Evolutionary conservation across 495 filamentous ascomycete species (phyloP).

Genomic region (Podospora tetraspora): DNA sequence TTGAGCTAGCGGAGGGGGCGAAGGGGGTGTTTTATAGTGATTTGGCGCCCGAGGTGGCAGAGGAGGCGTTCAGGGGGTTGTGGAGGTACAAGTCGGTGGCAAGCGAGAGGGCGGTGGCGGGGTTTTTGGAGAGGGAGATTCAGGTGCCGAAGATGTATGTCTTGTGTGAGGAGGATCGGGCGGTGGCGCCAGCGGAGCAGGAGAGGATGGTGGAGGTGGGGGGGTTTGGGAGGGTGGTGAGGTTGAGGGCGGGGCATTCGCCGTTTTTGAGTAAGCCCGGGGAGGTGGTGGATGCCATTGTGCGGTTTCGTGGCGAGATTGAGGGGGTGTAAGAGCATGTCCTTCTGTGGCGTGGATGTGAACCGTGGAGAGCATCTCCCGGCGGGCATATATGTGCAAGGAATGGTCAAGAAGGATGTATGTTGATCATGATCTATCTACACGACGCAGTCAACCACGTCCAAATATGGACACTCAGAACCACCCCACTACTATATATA

Average conservation of each 20-base stretch:
- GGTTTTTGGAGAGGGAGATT: conserved; percentile 7
- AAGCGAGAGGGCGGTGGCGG: not conserved
- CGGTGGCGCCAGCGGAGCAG: not conserved
- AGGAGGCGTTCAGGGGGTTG: not conserved
- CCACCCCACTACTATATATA: not conserved
- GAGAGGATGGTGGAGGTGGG: conserved; percentile 6
- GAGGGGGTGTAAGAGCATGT: not conserved
- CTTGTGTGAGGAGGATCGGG: conserved; percentile 4
- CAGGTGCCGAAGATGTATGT: conserved; percentile 3
- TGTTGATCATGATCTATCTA: not conserved
- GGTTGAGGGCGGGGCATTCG: conserved; percentile 4
- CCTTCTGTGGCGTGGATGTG: not conserved
- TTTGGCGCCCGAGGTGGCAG: not conserved
- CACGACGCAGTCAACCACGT: not conserved
- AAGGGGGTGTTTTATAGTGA: conserved; percentile 8
- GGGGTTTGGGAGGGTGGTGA: conserved; percentile 8
- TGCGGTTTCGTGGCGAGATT: not conserved
- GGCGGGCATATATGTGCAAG: too few species aligned
- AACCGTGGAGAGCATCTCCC: too few species aligned
- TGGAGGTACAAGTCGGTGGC: conserved; percentile 5
- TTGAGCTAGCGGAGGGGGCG: not conserved
- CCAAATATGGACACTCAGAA: not conserved
- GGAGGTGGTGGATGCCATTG: conserved; percentile 2
- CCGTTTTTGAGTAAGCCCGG: conserved; percentile 6
- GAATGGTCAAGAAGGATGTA: too few species aligned